A percentile compares a stretch with the other conserved stretches of the same genome.
Conservation (phyloP, 306 rosid species). For the Vigna radiata region DNA sequence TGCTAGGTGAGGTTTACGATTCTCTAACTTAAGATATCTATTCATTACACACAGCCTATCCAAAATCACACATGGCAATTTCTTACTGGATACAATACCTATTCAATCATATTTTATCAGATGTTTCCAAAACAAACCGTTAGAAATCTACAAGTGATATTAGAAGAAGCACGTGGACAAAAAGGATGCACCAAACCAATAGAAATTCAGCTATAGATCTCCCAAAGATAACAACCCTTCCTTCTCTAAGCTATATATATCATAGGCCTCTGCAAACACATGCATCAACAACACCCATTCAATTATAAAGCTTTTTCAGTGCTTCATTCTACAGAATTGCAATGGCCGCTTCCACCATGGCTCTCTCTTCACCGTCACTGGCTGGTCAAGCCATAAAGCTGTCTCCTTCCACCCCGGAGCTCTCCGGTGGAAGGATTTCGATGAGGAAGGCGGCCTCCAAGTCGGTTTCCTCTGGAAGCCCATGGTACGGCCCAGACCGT, state of each 20-base stretch:
- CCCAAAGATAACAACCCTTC: constrained; percentile 23
- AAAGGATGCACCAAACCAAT: constrained; percentile 4
- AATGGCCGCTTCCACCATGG: constrained; percentile 44
- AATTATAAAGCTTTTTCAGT: too few species aligned
- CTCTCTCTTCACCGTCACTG: constrained; percentile 37
- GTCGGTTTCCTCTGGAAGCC: constrained; percentile 19
- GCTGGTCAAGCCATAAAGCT: constrained; percentile 39
- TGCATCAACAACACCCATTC: too few species aligned
- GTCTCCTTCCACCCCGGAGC: not conserved
- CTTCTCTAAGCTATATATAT: not conserved
- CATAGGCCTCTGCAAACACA: not conserved
- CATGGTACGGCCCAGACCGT: constrained; percentile 48
- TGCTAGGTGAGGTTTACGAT: not conserved
- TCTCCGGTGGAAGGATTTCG: not conserved
- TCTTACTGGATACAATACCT: constrained; percentile 13
- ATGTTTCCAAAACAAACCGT: not conserved
- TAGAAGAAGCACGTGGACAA: constrained; percentile 24
- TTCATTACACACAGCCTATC: constrained; percentile 1
- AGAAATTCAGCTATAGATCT: constrained; percentile 6
- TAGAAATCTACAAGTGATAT: not conserved
- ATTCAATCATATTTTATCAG: not conserved
- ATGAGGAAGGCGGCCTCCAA: constrained; percentile 27
- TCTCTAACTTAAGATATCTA: not conserved
- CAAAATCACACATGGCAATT: constrained; percentile 20
- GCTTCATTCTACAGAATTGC: too few species aligned